Evolutionary conservation across 768 basidiomycete genomes (phyloP).

Genomic region (Crepidotus variabilis): DNA sequence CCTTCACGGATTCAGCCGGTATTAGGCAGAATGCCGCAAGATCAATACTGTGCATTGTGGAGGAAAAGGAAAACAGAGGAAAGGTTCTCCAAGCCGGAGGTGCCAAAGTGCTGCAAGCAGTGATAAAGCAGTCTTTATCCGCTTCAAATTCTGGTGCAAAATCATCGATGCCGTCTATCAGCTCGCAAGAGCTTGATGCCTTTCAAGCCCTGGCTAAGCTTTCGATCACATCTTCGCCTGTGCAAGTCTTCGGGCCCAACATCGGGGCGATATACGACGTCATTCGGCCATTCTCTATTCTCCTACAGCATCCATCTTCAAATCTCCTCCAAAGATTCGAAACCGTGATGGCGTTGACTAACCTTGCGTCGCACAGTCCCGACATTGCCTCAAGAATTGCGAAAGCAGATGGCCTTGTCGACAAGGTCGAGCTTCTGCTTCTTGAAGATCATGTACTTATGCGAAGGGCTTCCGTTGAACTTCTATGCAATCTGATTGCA

Average conservation of each 20-base stretch:
- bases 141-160: conserved; percentile 23
- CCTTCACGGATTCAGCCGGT: conserved; percentile 58
- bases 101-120: conserved; percentile 55
- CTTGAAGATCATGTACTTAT: conserved; percentile 81
- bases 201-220: conserved; percentile 92
- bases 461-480: conserved; percentile 84
- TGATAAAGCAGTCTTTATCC: conserved; percentile 50
- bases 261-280: conserved; percentile 73
- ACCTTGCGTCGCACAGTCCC: conserved; percentile 77
- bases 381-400: conserved; percentile 67
- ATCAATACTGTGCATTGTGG: conserved; percentile 66
- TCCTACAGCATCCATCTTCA: conserved; percentile 68
- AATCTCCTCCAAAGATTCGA: conserved; percentile 86
- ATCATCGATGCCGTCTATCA: conserved; percentile 27
- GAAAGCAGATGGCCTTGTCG: conserved; percentile 52
- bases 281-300: conserved; percentile 73
- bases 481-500: conserved; percentile 86
- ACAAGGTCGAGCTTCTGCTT: conserved; percentile 67
- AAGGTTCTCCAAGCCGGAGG: conserved; percentile 77
- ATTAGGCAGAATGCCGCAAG: conserved; percentile 57
- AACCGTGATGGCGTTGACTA: conserved; percentile 93
- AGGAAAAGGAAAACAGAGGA: conserved; percentile 76
- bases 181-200: conserved; percentile 49
- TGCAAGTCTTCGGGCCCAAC: conserved; percentile 88
- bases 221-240: conserved; percentile 85